Conservation (phyloP, 768 basidiomycete genomes). For the Wakefieldia striispora region DNA sequence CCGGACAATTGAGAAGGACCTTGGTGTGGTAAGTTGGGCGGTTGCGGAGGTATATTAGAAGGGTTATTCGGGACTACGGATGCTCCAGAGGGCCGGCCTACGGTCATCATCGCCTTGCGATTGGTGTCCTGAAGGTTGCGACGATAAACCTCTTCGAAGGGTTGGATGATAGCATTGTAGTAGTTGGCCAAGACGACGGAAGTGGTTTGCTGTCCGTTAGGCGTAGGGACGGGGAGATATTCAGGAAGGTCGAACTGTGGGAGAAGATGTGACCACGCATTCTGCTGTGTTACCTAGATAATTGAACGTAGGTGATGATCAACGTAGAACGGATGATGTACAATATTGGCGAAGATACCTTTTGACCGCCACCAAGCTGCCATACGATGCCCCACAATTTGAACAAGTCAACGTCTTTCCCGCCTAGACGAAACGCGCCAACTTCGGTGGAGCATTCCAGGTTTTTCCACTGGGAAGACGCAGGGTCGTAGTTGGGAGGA, state of each 20-base stretch:
- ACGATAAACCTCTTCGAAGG: constrained; percentile 72
- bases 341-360: constrained; percentile 43
- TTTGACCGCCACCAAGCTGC: constrained; percentile 57
- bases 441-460: constrained; percentile 60
- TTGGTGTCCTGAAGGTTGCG: constrained; percentile 60
- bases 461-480: constrained; percentile 59
- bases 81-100: constrained; percentile 33
- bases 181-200: constrained; percentile 53
- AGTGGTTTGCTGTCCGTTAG: constrained; percentile 47
- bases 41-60: constrained; percentile 17
- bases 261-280: constrained; percentile 55
- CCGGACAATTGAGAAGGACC: constrained; percentile 21
- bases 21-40: constrained; percentile 9
- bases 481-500: constrained; percentile 59
- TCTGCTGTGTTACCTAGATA: constrained; percentile 47
- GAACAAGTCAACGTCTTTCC: constrained; percentile 75
- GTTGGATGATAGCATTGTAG: constrained; percentile 60
- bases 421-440: constrained; percentile 66
- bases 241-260: constrained; percentile 62
- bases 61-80: constrained; percentile 13
- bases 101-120: constrained; percentile 48
- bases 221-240: constrained; percentile 45
- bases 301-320: constrained; percentile 3
- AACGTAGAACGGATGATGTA: constrained; percentile 14
- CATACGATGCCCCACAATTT: constrained; percentile 65